A percentile compares a stretch with the other conserved stretches of the same genome.
Conservation (phyloP, 192 early-diverging fungal genomes). For the Backusella tuberculispora region DNA sequence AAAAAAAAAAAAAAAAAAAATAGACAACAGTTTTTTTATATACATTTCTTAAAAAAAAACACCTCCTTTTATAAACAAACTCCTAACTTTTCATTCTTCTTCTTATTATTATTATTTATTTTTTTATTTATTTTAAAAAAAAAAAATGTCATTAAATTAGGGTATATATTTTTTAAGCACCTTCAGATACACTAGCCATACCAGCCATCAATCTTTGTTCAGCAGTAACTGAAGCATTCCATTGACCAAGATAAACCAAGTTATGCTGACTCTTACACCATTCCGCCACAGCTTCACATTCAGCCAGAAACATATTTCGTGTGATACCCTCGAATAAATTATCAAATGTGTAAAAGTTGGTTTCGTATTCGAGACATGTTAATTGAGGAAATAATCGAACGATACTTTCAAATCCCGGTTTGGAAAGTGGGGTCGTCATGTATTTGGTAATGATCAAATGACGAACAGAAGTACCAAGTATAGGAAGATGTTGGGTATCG, state of each 20-base stretch:
- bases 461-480: constrained; percentile 17
- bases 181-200: constrained; percentile 35
- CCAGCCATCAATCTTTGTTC: constrained; percentile 51
- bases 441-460: constrained; percentile 46
- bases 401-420: constrained; percentile 41
- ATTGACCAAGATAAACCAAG: constrained; percentile 37
- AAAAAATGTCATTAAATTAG: neutral
- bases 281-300: constrained; percentile 36
- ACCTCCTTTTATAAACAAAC: neutral
- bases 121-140: neutral
- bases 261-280: constrained; percentile 23
- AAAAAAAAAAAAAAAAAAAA: neutral
- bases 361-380: constrained; percentile 41
- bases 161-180: neutral
- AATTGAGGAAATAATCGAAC: constrained; percentile 49
- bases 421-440: constrained; percentile 45
- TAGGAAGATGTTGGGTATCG: neutral
- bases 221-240: constrained; percentile 43
- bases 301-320: constrained; percentile 40
- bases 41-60: neutral
- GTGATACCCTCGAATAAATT: constrained; percentile 48
- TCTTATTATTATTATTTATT: neutral
- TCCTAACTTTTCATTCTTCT: neutral
- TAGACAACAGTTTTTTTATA: too few relatives aligned
- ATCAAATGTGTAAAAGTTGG: constrained; percentile 49